Evolutionary conservation across 129 eudicot species (phyloP), one percentile per base, ranked within the genome.

Genomic region (Pseudognaphalium luteoalbum): DNA sequence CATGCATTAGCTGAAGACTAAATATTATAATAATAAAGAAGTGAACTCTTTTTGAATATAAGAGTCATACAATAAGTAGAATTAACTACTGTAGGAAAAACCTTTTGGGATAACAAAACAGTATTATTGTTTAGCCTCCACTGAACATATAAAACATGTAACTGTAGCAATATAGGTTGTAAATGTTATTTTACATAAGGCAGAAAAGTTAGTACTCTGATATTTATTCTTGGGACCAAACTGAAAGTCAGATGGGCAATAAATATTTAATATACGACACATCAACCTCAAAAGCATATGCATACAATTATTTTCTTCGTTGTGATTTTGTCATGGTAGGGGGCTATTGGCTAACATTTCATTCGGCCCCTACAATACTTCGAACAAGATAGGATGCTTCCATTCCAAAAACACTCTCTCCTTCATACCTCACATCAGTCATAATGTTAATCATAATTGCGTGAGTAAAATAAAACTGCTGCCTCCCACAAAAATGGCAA

Each of bases 261-360:
- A 37, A 64, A 73, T 80, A 35, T 29, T 72, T 54, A 72, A 73
- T 80, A 35, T 29, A 35, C n/a, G 73, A 66, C 64, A 80, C 54
- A 70, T 70, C 76, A 54, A 68, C 44, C 54, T 65, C 66, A 35
- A 33, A 57, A 25, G 57, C 75, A 54, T 22, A 54, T 41, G n/a
- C 68, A 25, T 35, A 10, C 71, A 78, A 47, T 62, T 21, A 8
- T 44, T 61, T 33, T 57, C 20, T 25, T 57, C 64, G 11, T 51
- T 33, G 37, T 30, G 28, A 44, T 42, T 72, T 17, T 52, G 30
- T 54, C 68, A 64, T 56, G 62, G 83, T 73, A 73, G 78, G 79
- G 83, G 83, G 47, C 78, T 50, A 20, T 25, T 8, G 83, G 54
- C 78, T 52, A 17, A 39, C 10, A 56, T 73, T 65, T 56, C 69